Base-by-base conservation (phyloP, 768 basidiomycete genomes). In the Strobilomyces dryophilus region DNA sequence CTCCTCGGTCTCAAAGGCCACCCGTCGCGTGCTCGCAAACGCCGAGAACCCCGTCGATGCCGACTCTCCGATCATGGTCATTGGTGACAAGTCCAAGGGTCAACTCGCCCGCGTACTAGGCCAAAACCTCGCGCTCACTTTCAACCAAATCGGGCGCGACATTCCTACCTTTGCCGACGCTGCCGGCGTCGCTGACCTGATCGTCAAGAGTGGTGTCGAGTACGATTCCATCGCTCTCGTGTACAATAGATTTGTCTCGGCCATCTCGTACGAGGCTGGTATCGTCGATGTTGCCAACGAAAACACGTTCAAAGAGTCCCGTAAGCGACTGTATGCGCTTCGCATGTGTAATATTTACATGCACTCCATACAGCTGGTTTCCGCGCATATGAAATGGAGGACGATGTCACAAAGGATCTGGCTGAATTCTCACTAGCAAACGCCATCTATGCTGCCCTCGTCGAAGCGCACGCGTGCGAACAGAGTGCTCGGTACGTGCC, bases 161-260 rank as follows among this genome's bases (percentile, higher is more conserved):
- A 89, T 99, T 62, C 97, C 97, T 17, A 95, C 95, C 1, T 99
- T 99, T 67, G 87, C 91, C 27, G 95, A 98, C 62, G 97, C 97
- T 43, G 89, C 91, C 32, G 84, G 87, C 56, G 89, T 99, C 52
- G 90, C 97, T 36, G 95, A 98, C 75, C 75, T 95, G 71, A 87
- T 99, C 70, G 76, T 88, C 68, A 87, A 87, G 74, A 86, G 83
- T 58, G 89, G 84, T 44, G 82, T 87, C 66, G 80, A 91, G 64
- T 94, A 90, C 70, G 97, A 98, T 73, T 85, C 85, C 45, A 84
- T 92, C 55, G 77, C 81, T 27, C 72, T 93, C 46, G 77, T 94
- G 11, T 83, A 92, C 78, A 92, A 92, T 80, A 83, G 79, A 70
- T 95, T 95, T 67, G 73, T 92, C 11, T 90, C 90, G 21, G 93